Evolutionary conservation across 2,329 filamentous ascomycete species (phyloP), one percentile per base, ranked within the genome.

Genomic region (Huntiella decipiens): DNA sequence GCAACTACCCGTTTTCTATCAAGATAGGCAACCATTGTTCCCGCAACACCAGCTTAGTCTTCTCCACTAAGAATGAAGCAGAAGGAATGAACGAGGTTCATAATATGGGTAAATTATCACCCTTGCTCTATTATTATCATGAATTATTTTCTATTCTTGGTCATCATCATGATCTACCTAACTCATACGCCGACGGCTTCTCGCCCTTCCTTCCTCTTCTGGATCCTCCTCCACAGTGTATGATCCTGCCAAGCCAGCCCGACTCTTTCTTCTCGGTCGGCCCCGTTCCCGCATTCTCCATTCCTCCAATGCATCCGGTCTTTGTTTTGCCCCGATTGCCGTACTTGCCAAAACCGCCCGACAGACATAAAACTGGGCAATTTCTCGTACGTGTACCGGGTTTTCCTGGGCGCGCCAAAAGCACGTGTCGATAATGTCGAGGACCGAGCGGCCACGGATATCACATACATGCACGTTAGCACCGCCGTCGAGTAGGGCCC

Each of bases 401-500:
- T 60, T 57, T 0, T 54, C 53, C 35, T 55, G 55, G 1, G 59
- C 55, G 3, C 55, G 52, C 32, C 48, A 49, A 48, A 65, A 63
- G 51, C 62, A 59, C 12, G 54, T 54, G 45, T 72, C 68, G 0
- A 65, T 57, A 1, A 70, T 59, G 5, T 66, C 63, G 1, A 73
- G 55, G 5, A 71, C 55, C 36, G 67, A 63, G 2, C 64, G 50
- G 0, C 67, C 66, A 1, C 60, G 57, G 0, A 58, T 59, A 44
- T 73, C 67, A 1, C 66, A 59, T 5, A 58, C 66, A 31, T 67
- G 58, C 1, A 70, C 63, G 28, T 66, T 69, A 8, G 70, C 69
- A 0, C 66, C 65, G 4, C 59, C 52, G n/a, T 63, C 58, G 10
- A 67, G 58, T 8, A 74, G 58, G 5, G 64, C 62, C 10, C 61